Evolutionary conservation across 768 basidiomycete genomes (phyloP), one percentile per base, ranked within the genome.

Genomic region (Lactarius sanguifluus): DNA sequence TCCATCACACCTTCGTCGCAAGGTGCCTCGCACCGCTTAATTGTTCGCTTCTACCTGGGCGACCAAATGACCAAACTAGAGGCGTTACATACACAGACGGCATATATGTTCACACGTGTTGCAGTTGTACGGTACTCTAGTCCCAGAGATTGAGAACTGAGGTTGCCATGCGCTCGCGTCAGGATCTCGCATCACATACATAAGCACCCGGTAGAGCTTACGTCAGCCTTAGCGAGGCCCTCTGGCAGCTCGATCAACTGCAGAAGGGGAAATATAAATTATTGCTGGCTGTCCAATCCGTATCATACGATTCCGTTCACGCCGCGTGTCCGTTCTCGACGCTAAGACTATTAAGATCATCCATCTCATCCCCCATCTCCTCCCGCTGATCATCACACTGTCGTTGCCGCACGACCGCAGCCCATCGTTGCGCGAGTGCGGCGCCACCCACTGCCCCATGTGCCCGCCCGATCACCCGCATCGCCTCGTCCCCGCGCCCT

Each of bases 371-470:
- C 38, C 15, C 38, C 38, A 15, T 16, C 38, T 38, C 38, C 50
- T 69, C 62, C 2, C 55, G 56, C 54, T 41, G 52, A 16, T 54
- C 45, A 41, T 56, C 61, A 25, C 23, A 40, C 41, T 56, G 45
- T 10, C 23, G 36, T 34, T 30, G 62, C 18, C 50, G 32, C 34
- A 74, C 58, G 3, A 70, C 57, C n/a, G 34, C 59, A 57, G 63
- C 73, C 81, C 80, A 83, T 57, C 71, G 73, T 70, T 72, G 70
- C 62, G 78, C 78, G 69, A 82, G 71, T 70, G 70, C 73, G 52
- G 41, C 71, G 67, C 78, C 75, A 64, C 76, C 76, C 34, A 62
- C 71, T 56, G 64, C 62, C 76, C 69, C 62, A 72, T 74, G 72
- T 66, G 73, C 76, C 61, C 71, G 73, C 47, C 74, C 75, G 57